Percentiles rank a stretch among this genome's conserved stretches.
Conservation (phyloP, 2,329 filamentous ascomycete species). For the Paecilomyces dactylethromorphus region DNA sequence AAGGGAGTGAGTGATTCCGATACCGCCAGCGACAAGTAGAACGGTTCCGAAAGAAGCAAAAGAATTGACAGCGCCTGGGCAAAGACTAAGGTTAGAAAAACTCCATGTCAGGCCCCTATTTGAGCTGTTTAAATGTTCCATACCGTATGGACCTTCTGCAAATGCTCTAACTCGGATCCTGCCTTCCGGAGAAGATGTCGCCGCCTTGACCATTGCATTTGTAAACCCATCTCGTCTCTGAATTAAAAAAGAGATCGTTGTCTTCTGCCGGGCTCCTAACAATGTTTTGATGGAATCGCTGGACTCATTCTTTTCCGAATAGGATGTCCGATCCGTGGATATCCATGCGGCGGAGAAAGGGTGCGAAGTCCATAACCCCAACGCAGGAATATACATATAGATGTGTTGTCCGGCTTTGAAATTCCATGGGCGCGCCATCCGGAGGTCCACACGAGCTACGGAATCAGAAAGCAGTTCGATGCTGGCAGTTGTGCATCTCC, state of each 20-base stretch:
- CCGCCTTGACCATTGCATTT: constrained; percentile 22
- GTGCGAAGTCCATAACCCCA: constrained; percentile 37
- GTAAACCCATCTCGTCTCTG: constrained; percentile 29
- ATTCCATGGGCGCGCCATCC: constrained; percentile 22
- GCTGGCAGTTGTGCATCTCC: constrained; percentile 42
- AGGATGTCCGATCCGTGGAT: constrained; percentile 11
- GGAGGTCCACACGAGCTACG: constrained; percentile 42
- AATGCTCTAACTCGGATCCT: constrained; percentile 20
- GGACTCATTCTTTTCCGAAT: constrained; percentile 20
- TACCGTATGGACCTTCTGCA: constrained; percentile 31
- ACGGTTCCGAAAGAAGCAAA: constrained; percentile 26
- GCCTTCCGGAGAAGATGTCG: constrained; percentile 16
- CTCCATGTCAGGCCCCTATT: neutral
- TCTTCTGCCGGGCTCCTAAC: constrained; percentile 16
- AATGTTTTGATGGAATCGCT: constrained; percentile 22
- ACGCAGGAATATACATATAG: constrained; percentile 49
- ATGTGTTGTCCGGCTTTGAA: constrained; percentile 45
- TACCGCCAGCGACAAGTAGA: constrained; percentile 28
- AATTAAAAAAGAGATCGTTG: constrained; percentile 26
- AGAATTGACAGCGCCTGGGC: constrained; percentile 21
- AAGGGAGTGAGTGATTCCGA: constrained; percentile 31
- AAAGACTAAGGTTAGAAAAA: neutral
- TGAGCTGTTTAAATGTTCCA: neutral
- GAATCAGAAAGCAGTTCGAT: constrained; percentile 51
- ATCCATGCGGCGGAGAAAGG: constrained; percentile 38